Base-by-base conservation (phyloP, 306 rosid genomes). In the Lupinus albus region DNA sequence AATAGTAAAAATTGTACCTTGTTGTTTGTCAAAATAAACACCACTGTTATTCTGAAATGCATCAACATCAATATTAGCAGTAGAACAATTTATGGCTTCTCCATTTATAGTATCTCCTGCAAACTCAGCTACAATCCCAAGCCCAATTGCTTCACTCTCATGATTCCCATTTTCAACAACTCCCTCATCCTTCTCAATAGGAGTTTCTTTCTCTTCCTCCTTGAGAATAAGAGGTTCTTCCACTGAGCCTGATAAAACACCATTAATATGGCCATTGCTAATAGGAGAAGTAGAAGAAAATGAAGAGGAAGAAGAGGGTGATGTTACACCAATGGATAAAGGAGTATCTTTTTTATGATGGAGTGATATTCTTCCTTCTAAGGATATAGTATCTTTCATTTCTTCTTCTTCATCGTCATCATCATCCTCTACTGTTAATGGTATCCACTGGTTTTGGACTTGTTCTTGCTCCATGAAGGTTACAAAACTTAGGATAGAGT, bases 1-100 rank as follows among this genome's bases (percentile, higher is more conserved):
- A 16, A 25, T 2, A 17, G n/a, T 45, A 78, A 75, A 71, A 18
- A 12, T 4, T 11, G 13, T 53, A 79, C 83, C 79, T 79, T 61
- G 30, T 48, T 56, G 68, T 53, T 74, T 7, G 16, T 68, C 76
- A 25, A 68, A 67, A 50, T 63, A 61, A 61, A 69, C 64, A 65
- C 61, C 55, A 47, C 17, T 61, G 54, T 12, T n/a, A 64, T 65
- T n/a, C 36, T 56, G 57, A 3, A 64, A 64, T 3, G 63, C 48
- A 58, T 50, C 68, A 72, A 14, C 32, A 18, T 28, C 18, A 10
- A 30, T 21, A 13, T 15, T 51, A 15, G 25, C 14, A 63, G 3
- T 70, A 8, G 8, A 2, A 2, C 45, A 39, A n/a, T 16, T 14
- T 56, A 38, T 5, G 55, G 39, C 39, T 57, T 67, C 69, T 61